Conservation (phyloP, 352 stramenopile species). For the Phytophthora sansomeana region DNA sequence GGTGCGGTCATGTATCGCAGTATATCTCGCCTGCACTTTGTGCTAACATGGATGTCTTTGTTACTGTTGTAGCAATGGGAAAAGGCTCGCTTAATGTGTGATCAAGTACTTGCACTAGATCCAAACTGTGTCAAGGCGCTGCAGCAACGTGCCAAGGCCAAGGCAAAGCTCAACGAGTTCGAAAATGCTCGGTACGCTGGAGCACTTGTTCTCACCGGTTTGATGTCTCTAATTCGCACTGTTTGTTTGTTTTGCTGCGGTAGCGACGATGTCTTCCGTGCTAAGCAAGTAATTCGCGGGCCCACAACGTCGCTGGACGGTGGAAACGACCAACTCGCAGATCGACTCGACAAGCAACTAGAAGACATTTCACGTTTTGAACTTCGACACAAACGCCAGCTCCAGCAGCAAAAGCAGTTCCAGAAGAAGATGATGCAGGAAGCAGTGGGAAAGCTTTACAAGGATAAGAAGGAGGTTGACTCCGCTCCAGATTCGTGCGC, state of each 20-base stretch:
- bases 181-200: slow-evolving; percentile 59
- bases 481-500: not conserved
- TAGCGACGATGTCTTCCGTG: slow-evolving; percentile 44
- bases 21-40: not conserved
- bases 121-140: slow-evolving; percentile 58
- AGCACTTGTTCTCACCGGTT: not conserved
- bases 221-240: slow-evolving; percentile 9
- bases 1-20: slow-evolving; percentile 28
- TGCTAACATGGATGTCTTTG: not conserved
- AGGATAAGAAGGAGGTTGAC: slow-evolving; percentile 62
- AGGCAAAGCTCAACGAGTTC: slow-evolving; percentile 57
- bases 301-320: slow-evolving; percentile 14
- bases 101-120: slow-evolving; percentile 62
- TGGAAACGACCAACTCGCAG: slow-evolving; percentile 17
- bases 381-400: slow-evolving; percentile 43
- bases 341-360: slow-evolving; percentile 57
- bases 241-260: slow-evolving; percentile 1
- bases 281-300: slow-evolving; percentile 37
- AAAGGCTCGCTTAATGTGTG: slow-evolving; percentile 68
- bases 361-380: slow-evolving; percentile 62
- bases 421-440: slow-evolving; percentile 84
- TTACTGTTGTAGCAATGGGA: slow-evolving; percentile 57
- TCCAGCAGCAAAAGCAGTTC: slow-evolving; percentile 58
- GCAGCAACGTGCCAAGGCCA: slow-evolving; percentile 71
- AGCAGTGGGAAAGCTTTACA: slow-evolving; percentile 73